phyloP scores from a whole-genome alignment of 2,329 filamentous ascomycete species.

The Fusarium pininemorale region DNA sequence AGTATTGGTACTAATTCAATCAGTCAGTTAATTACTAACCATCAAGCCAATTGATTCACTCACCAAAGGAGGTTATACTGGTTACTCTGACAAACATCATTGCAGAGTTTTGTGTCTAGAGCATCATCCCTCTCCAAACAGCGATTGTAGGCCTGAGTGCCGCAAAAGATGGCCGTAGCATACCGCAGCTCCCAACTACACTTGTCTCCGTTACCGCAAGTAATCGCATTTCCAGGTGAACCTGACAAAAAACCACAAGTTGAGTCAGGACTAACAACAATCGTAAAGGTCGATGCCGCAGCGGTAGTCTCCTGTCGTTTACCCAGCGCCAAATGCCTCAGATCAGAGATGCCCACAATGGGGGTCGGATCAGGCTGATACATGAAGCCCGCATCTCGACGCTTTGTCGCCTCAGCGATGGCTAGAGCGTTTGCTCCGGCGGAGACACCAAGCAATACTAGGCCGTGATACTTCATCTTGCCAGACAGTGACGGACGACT shows the following conservation, averaged over 20 bases:
- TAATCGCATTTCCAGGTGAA: conserved; percentile 26
- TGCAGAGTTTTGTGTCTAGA: not conserved
- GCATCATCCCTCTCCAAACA: not conserved
- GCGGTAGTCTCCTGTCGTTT: conserved; percentile 4
- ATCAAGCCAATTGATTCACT: not conserved
- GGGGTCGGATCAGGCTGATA: conserved; percentile 9
- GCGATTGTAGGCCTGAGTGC: not conserved
- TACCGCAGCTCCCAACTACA: conserved; percentile 18
- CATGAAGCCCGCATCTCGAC: conserved; percentile 5
- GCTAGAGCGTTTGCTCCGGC: conserved; percentile 1
- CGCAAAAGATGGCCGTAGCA: conserved; percentile 8
- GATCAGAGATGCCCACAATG: not conserved
- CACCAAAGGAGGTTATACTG: conserved; percentile 26
- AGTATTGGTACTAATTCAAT: conserved; percentile 1
- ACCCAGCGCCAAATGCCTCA: conserved; percentile 3
- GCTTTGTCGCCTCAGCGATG: conserved; percentile 10
- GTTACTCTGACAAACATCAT: conserved; percentile 30
- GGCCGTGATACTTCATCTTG: not conserved
- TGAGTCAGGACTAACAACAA: conserved; percentile 12
- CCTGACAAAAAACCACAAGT: conserved; percentile 28
- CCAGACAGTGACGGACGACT: not conserved
- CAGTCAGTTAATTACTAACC: not conserved
- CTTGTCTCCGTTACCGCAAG: not conserved
- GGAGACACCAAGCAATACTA: not conserved
- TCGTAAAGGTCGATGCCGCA: not conserved